Evolutionary conservation across 2,329 filamentous ascomycete species (phyloP).

Genomic region (Dendryphion nanum): DNA sequence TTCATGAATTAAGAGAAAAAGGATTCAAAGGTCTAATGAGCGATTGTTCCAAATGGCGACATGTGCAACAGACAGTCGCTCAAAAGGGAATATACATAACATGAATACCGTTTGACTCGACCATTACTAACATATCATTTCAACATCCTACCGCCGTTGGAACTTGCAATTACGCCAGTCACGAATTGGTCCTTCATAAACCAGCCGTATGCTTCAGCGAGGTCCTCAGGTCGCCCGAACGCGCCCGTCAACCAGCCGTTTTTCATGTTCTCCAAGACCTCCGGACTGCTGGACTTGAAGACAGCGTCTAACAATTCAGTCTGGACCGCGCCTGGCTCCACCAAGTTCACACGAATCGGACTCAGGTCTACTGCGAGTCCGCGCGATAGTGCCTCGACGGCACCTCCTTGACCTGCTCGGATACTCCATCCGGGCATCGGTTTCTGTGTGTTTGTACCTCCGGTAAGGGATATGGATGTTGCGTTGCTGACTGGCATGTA

Average conservation of each 20-base stretch:
- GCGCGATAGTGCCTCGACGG: constrained; percentile 32
- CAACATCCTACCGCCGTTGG: constrained; percentile 40
- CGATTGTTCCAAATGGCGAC: constrained; percentile 26
- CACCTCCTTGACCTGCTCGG: constrained; percentile 20
- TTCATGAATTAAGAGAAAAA: constrained; percentile 14
- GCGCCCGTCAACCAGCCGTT: constrained; percentile 18
- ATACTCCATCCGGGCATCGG: constrained; percentile 36
- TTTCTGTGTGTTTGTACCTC: constrained; percentile 35
- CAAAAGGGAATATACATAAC: background rate
- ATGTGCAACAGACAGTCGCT: constrained; percentile 2
- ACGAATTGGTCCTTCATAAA: constrained; percentile 45
- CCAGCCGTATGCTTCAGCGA: constrained; percentile 46
- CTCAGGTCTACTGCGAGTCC: constrained; percentile 43
- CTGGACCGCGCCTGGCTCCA: constrained; percentile 42
- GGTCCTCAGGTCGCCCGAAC: constrained; percentile 33
- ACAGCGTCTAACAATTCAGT: constrained; percentile 41
- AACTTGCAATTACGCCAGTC: constrained; percentile 34
- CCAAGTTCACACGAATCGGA: constrained; percentile 44
- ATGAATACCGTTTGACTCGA: too few relatives aligned
- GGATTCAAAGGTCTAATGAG: constrained; percentile 26
- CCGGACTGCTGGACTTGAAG: constrained; percentile 14
- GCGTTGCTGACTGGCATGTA: constrained; percentile 31
- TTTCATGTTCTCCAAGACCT: constrained; percentile 14
- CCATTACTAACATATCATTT: too few relatives aligned
- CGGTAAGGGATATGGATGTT: constrained; percentile 43